These are phyloP conservation scores for Syzygium malaccense DNA, from an alignment of 441 rosid genomes.

Conservation along the genomic window DNA sequence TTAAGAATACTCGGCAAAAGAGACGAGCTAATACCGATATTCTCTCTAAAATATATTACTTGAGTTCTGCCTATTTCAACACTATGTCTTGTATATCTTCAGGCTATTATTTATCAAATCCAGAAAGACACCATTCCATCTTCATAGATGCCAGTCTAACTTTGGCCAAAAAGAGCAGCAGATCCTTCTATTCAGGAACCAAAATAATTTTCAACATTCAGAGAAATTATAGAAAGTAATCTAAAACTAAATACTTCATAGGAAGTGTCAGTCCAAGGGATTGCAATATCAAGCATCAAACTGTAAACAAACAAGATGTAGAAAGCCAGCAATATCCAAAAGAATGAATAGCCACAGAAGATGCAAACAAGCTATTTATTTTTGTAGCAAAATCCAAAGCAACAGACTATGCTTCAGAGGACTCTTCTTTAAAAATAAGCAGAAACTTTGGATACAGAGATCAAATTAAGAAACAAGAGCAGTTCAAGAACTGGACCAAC, in stretches of 20 bases:
- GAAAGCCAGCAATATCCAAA: not conserved
- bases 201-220: not conserved
- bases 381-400: not conserved
- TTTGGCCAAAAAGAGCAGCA: not conserved
- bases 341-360: not conserved
- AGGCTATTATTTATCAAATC: not conserved
- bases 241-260: too few species aligned
- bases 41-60: not conserved
- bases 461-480: not conserved
- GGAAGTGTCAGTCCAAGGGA: not conserved
- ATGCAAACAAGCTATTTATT: not conserved
- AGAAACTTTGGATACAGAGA: not conserved
- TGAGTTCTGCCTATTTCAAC: not conserved
- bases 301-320: not conserved
- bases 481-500: not conserved
- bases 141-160: not conserved
- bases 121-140: not conserved
- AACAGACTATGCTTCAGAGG: not conserved
- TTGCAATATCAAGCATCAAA: not conserved
- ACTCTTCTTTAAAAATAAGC: not conserved
- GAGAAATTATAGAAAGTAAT: not conserved
- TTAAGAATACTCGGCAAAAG: not conserved
- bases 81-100: not conserved
- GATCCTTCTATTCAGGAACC: not conserved
- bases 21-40: not conserved